Conservation (phyloP, 257 asterid genomes). For the Solanum microdontum region DNA sequence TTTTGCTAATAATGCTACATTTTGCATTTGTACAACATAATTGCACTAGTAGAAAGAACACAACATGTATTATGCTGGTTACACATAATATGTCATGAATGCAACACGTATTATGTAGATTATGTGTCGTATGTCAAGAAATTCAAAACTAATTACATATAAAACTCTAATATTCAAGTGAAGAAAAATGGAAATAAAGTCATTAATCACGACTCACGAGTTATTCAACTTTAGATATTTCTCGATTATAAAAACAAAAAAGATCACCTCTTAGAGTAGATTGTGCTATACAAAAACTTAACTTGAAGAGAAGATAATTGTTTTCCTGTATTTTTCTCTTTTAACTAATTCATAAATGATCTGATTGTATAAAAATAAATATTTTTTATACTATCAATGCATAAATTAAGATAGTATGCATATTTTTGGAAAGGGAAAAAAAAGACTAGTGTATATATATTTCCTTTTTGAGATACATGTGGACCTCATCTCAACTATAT, state of each 20-base stretch:
- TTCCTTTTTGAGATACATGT: background rate
- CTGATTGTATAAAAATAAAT: background rate
- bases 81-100: background rate
- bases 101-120: too few relatives aligned
- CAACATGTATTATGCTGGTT: background rate
- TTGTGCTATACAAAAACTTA: background rate
- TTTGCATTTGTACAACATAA: background rate
- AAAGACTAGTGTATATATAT: background rate
- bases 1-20: background rate
- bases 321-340: background rate
- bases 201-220: background rate
- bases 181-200: background rate
- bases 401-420: background rate
- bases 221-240: background rate
- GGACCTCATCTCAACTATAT: background rate
- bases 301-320: background rate
- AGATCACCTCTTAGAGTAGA: background rate
- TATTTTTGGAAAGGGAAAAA: background rate
- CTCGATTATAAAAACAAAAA: background rate
- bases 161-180: background rate
- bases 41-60: background rate
- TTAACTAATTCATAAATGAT: background rate
- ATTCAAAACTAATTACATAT: accelerated
- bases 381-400: background rate
- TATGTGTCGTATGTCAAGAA: too few relatives aligned